Percentiles rank a stretch among this genome's conserved stretches.
Evolutionary conservation across 805 yeast species (phyloP).

Genomic region (Torulaspora indica): DNA sequence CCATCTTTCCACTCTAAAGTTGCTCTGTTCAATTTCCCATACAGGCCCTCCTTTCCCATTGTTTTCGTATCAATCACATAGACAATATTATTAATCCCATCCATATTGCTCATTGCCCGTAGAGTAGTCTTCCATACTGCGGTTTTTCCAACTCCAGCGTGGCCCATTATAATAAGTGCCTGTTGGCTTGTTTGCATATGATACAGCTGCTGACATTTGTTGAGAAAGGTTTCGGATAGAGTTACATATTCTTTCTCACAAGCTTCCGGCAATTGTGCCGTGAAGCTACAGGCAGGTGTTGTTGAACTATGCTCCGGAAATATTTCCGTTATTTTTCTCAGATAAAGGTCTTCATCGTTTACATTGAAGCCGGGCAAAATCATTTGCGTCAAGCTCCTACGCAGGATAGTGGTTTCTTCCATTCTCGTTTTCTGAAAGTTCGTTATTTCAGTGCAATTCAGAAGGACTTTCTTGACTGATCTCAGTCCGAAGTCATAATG

Average conservation of each 20-base stretch:
- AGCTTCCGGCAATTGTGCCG: constrained; percentile 18
- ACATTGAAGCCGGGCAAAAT: constrained; percentile 62
- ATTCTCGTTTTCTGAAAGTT: constrained; percentile 21
- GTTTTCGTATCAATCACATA: constrained; percentile 72
- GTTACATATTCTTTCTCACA: constrained; percentile 36
- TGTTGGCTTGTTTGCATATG: constrained; percentile 60
- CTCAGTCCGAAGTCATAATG: constrained; percentile 93
- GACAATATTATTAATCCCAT: constrained; percentile 37
- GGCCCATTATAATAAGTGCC: constrained; percentile 79
- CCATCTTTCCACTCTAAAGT: constrained; percentile 96
- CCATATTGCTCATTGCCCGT: constrained; percentile 39
- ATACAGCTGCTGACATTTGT: constrained; percentile 56
- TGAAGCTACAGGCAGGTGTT: constrained; percentile 25
- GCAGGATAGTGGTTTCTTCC: constrained; percentile 38
- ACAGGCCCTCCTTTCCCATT: constrained; percentile 56
- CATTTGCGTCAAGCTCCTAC: constrained; percentile 51
- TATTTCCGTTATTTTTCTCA: constrained; percentile 13
- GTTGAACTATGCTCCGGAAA: constrained; percentile 14
- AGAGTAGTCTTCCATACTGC: constrained; percentile 47
- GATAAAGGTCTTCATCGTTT: constrained; percentile 46
- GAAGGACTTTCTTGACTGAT: constrained; percentile 64
- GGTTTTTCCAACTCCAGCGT: constrained; percentile 71
- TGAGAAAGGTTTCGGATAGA: constrained; percentile 42
- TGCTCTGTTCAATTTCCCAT: constrained; percentile 64
- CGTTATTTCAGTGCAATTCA: constrained; percentile 50